Evolutionary conservation across 129 eudicot genomes (phyloP).

Genomic region (Escallonia rubra): DNA sequence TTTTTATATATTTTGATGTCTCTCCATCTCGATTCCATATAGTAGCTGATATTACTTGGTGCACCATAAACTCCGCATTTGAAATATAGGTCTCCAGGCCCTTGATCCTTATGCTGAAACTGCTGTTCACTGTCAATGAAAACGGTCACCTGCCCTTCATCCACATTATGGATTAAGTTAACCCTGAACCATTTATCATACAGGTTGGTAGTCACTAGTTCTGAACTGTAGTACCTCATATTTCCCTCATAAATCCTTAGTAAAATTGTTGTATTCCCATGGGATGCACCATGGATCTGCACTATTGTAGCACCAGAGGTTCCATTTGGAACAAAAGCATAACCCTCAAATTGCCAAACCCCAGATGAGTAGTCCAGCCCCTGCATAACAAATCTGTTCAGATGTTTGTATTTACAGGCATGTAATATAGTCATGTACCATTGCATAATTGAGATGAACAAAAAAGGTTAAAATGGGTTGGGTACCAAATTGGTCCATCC

Average conservation of each 20-base stretch:
- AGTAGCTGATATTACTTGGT: slow-evolving; percentile 28
- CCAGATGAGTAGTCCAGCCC: slow-evolving; percentile 48
- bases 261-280: slow-evolving; percentile 26
- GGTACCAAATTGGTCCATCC: too few species aligned
- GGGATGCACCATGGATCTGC: slow-evolving; percentile 45
- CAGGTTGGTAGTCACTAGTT: slow-evolving; percentile 10
- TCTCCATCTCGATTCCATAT: slow-evolving; percentile 49
- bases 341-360: slow-evolving; percentile 54
- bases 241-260: slow-evolving; percentile 42
- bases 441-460: too few species aligned
- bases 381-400: slow-evolving; percentile 19
- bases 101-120: slow-evolving; percentile 20
- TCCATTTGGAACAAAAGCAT: slow-evolving; percentile 42
- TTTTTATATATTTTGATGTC: slow-evolving; percentile 30
- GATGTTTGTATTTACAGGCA: too few species aligned
- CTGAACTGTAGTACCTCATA: slow-evolving; percentile 27
- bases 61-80: slow-evolving; percentile 45
- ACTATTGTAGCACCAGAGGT: slow-evolving; percentile 45
- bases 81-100: slow-evolving; percentile 30
- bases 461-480: too few species aligned
- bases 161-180: slow-evolving; percentile 33
- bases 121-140: slow-evolving; percentile 22
- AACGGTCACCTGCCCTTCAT: slow-evolving; percentile 29
- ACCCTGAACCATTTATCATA: slow-evolving; percentile 45
- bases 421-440: too few species aligned